phyloP scores from a whole-genome alignment of 2,329 filamentous ascomycete species.

The Aspergillus puulaauensis region DNA sequence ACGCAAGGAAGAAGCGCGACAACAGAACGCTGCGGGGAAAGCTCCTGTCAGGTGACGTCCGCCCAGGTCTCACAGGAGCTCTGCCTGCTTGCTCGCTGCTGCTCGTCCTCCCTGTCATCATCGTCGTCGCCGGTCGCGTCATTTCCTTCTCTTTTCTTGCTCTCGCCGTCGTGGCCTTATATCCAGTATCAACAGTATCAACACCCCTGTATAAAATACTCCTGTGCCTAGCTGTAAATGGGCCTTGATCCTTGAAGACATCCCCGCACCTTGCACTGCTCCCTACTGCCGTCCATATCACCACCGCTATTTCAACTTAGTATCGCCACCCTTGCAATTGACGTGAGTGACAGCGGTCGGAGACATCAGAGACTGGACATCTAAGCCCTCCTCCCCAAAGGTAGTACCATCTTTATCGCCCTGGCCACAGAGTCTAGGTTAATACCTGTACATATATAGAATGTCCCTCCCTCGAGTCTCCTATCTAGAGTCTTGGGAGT shows the following conservation, averaged over 20 bases:
- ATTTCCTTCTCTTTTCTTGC: neutral
- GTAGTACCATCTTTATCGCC: neutral
- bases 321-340: neutral
- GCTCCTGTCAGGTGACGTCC: constrained; percentile 23
- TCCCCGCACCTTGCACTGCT: constrained; percentile 1
- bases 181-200: neutral
- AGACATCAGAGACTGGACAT: neutral
- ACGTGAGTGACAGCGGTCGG: neutral
- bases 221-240: neutral
- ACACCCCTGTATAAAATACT: neutral
- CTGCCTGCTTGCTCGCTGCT: neutral
- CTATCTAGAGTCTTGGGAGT: constrained; percentile 46
- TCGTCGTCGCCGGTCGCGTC: neutral
- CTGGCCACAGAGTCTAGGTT: neutral
- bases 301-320: neutral
- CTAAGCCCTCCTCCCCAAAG: neutral
- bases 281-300: neutral
- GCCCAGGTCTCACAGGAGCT: neutral
- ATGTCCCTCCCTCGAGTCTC: constrained; percentile 46
- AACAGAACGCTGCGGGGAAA: constrained; percentile 16
- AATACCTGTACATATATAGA: constrained; percentile 7
- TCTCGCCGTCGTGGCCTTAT: neutral
- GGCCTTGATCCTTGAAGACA: neutral
- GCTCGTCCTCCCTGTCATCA: neutral
- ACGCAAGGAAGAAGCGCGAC: neutral